A percentile compares a stretch with the other conserved stretches of the same genome.
phyloP scores from a whole-genome alignment of 192 early-diverging fungal species.

The Coemansia biformis region DNA sequence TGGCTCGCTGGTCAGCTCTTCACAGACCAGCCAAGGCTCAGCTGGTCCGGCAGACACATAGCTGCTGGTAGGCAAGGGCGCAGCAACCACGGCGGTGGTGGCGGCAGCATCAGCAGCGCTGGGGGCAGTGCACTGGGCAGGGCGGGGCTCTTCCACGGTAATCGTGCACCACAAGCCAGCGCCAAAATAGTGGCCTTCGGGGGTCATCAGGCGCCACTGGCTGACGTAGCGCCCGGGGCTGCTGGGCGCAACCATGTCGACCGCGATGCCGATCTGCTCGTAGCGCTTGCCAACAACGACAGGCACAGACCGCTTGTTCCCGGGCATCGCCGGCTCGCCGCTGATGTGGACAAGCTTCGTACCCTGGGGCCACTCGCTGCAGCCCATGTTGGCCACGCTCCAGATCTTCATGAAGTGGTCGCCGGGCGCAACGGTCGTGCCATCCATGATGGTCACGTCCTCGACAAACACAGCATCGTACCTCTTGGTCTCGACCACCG shows the following conservation, averaged over 20 bases:
- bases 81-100: background rate
- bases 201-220: conserved; percentile 58
- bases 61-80: too few species aligned
- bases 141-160: conserved; percentile 35
- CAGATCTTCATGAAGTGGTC: conserved; percentile 67
- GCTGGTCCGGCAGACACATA: too few species aligned
- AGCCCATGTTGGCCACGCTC: conserved; percentile 61
- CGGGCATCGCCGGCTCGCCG: conserved; percentile 53
- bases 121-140: background rate
- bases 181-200: conserved; percentile 60
- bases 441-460: conserved; percentile 64
- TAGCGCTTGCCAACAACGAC: conserved; percentile 52
- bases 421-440: conserved; percentile 51
- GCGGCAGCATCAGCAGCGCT: background rate
- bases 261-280: conserved; percentile 55
- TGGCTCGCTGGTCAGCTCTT: too few species aligned
- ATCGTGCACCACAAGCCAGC: conserved; percentile 64
- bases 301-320: conserved; percentile 31
- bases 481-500: conserved; percentile 18
- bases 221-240: conserved; percentile 56
- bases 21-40: too few species aligned
- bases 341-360: conserved; percentile 54
- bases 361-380: conserved; percentile 56
- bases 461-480: conserved; percentile 55
- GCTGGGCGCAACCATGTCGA: conserved; percentile 60